Conservation (phyloP, 495 filamentous ascomycete species). For the Xylaria grammica region DNA sequence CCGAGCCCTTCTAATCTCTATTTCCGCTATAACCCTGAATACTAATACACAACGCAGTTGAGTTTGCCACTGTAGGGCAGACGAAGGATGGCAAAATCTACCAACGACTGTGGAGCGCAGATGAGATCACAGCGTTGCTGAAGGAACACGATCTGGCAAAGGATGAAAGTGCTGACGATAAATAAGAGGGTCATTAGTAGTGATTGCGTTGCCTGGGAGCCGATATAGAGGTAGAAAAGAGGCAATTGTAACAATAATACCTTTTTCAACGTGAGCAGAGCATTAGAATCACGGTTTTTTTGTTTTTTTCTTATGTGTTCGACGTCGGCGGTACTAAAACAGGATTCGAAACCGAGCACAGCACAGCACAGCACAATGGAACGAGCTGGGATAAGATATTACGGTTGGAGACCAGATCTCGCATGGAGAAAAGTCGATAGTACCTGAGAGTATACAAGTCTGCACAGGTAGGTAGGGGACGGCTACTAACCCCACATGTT, state of each 20-base stretch:
- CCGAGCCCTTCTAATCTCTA: conserved; percentile 13
- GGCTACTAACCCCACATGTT: conserved; percentile 3
- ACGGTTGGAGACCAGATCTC: too few relatives aligned
- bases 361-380: too few relatives aligned
- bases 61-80: conserved; percentile 97
- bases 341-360: neutral
- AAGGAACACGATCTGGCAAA: conserved; percentile 96
- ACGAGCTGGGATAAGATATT: too few relatives aligned
- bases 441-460: too few relatives aligned
- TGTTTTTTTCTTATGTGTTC: neutral
- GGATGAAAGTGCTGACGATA: conserved; percentile 75
- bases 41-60: conserved; percentile 66
- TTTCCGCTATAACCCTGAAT: conserved; percentile 12
- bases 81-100: conserved; percentile 94
- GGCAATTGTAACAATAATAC: conserved; percentile 16
- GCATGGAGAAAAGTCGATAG: too few relatives aligned
- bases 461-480: too few relatives aligned
- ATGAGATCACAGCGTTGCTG: conserved; percentile 92
- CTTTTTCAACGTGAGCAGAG: neutral
- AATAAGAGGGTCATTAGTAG: conserved; percentile 35
- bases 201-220: conserved; percentile 9
- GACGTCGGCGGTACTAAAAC: neutral
- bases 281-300: neutral
- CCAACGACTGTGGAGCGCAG: conserved; percentile 95
- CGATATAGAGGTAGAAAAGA: conserved; percentile 23